phyloP scores from a whole-genome alignment of 768 basidiomycete genomes.

The Mycena galericulata region DNA sequence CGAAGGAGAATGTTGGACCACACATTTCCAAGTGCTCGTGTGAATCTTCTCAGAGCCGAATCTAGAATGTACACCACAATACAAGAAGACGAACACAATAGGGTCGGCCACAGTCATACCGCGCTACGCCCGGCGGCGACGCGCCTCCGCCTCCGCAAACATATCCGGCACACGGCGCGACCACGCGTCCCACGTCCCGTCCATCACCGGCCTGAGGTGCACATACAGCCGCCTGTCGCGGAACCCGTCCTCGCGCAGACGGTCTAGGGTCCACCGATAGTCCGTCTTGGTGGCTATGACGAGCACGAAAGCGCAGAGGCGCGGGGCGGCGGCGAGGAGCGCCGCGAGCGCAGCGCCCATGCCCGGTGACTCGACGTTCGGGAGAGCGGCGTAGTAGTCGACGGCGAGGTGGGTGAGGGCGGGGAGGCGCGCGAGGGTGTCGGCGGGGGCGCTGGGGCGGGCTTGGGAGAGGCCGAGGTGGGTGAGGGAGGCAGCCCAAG shows the following conservation, averaged over 20 bases:
- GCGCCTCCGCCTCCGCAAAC: constrained; percentile 19
- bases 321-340: constrained; percentile 2
- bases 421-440: constrained; percentile 5
- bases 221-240: constrained; percentile 14
- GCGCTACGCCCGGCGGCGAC: not conserved
- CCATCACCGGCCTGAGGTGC: constrained; percentile 23
- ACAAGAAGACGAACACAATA: no score
- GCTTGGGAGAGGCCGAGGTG: constrained; percentile 14
- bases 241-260: constrained; percentile 24
- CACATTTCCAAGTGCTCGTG: no score
- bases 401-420: constrained; percentile 22
- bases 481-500: constrained; percentile 26
- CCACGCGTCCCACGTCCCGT: constrained; percentile 28
- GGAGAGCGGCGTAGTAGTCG: constrained; percentile 19
- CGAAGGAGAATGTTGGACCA: no score
- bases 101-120: no score
- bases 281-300: constrained; percentile 14
- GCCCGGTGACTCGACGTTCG: constrained; percentile 10
- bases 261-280: constrained; percentile 11
- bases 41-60: no score
- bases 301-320: constrained; percentile 11
- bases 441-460: not conserved
- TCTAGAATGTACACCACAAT: no score
- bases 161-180: constrained; percentile 17
- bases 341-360: constrained; percentile 3